Conservation (phyloP, 495 filamentous ascomycete species). For the Aspergillus ellipticus region DNA sequence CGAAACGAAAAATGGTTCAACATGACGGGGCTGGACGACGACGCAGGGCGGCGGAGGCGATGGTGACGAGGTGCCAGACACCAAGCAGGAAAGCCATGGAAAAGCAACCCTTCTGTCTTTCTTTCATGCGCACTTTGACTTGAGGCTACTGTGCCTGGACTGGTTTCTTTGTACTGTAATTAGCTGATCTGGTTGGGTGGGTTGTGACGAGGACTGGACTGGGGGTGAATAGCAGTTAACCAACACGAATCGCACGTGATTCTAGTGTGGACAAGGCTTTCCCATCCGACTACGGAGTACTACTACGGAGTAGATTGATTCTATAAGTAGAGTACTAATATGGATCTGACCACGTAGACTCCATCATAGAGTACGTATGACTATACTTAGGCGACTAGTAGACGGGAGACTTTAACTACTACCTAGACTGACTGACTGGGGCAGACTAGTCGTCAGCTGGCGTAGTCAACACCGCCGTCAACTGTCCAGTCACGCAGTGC, state of each 20-base stretch:
- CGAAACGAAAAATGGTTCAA: constrained; percentile 13
- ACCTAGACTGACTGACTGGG: too few species aligned
- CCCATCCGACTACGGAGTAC: too few species aligned
- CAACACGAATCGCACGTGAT: constrained; percentile 16
- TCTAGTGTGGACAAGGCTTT: constrained; percentile 17
- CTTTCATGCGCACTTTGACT: not conserved
- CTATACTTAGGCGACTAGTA: not conserved
- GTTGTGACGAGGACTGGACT: constrained; percentile 6
- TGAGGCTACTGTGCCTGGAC: constrained; percentile 5
- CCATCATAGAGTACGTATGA: too few species aligned
- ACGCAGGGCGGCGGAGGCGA: constrained; percentile 9
- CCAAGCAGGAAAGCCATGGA: constrained; percentile 15
- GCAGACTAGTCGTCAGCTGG: too few species aligned
- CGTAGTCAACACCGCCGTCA: too few species aligned
- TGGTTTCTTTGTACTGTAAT: constrained; percentile 24
- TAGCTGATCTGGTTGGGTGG: constrained; percentile 18
- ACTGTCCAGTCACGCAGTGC: too few species aligned
- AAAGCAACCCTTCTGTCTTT: not conserved
- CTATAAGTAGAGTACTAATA: too few species aligned
- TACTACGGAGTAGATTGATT: not conserved
- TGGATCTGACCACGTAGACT: too few species aligned
- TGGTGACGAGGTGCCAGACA: not conserved
- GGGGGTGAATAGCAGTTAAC: constrained; percentile 4
- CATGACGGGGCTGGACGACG: constrained; percentile 14
- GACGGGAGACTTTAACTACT: too few species aligned